Percentiles rank a stretch among this genome's conserved stretches.
phyloP scores from a whole-genome alignment of 163 green algal genomes.

The Chloromonas sp. region DNA sequence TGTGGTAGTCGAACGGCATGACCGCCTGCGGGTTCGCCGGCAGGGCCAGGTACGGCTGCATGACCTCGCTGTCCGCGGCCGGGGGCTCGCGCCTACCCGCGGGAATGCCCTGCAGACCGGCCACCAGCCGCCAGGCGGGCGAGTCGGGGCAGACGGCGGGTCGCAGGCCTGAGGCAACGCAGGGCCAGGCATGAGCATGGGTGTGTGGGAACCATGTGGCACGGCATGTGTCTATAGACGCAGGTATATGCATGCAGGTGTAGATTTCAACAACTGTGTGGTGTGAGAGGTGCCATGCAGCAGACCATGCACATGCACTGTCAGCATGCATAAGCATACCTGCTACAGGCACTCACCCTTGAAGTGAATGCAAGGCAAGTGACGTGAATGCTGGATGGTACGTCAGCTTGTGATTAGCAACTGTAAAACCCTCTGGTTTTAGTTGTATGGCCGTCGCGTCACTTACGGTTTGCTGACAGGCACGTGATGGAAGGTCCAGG shows the following conservation, averaged over 20 bases:
- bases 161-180: background rate
- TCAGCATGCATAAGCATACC: background rate
- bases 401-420: too few species aligned
- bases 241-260: too few species aligned
- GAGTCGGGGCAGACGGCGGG: background rate
- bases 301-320: background rate
- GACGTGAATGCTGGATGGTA: too few species aligned
- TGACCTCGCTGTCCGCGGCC: background rate
- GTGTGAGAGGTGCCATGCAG: too few species aligned
- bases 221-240: too few species aligned
- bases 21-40: background rate
- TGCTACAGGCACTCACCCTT: too few species aligned
- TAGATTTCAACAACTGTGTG: too few species aligned
- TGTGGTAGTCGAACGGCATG: constrained; percentile 4
- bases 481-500: background rate
- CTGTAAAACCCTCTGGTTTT: too few species aligned
- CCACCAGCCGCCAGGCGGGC: background rate
- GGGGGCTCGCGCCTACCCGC: background rate
- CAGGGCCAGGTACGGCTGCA: constrained; percentile 2
- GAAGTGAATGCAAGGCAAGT: too few species aligned
- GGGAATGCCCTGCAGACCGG: background rate
- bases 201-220: background rate
- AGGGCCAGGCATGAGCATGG: background rate
- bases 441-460: background rate
- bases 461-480: constrained; percentile 2